phyloP scores from a whole-genome alignment of 805 yeast species.

The Saccharomyces mikatae region DNA sequence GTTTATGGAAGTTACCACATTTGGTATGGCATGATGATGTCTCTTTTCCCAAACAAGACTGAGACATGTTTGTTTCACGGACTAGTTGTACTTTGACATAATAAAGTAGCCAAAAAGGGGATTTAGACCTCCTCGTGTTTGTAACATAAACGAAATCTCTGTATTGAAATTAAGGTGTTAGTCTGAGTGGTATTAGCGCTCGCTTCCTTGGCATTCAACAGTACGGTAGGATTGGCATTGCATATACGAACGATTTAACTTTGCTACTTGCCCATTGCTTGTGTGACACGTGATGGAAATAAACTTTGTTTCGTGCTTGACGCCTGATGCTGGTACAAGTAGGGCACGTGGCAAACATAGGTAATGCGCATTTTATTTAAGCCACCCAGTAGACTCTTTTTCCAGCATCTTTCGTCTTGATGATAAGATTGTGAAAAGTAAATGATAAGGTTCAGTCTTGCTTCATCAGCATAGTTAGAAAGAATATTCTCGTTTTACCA shows the following conservation, averaged over 20 bases:
- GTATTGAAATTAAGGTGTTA: neutral
- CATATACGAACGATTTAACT: neutral
- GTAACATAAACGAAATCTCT: neutral
- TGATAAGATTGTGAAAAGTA: neutral
- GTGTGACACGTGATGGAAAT: neutral
- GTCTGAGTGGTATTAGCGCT: neutral
- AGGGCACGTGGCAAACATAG: neutral
- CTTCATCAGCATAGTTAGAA: neutral
- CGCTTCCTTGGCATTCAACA: neutral
- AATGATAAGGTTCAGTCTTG: neutral
- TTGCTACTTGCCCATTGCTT: neutral
- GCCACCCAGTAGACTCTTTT: neutral
- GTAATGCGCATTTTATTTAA: neutral
- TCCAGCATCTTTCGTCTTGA: neutral
- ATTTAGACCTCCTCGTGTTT: neutral
- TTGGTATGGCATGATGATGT: neutral
- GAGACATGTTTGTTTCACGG: neutral
- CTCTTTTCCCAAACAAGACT: neutral
- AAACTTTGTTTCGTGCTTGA: neutral
- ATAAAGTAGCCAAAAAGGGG: neutral
- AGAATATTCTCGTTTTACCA: neutral
- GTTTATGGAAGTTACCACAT: neutral
- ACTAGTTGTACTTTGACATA: neutral
- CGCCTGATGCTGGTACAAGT: neutral
- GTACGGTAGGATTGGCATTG: neutral